Evolutionary conservation across 768 basidiomycete species (phyloP).

Genomic region (Lactifluus pinguis): DNA sequence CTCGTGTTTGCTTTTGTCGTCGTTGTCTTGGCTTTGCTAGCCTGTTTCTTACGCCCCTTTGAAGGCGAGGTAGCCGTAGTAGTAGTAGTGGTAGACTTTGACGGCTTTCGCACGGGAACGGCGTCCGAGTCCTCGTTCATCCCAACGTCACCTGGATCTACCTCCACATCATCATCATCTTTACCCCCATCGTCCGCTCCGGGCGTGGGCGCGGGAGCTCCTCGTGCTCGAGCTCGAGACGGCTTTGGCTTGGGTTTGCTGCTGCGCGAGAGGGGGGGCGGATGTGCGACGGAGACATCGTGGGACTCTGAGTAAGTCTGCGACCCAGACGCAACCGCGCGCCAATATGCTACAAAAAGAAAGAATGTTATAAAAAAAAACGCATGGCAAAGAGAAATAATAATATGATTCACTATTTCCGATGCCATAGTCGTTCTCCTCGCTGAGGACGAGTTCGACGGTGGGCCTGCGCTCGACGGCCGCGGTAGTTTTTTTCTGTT

Average conservation of each 20-base stretch:
- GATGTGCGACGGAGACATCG: constrained; percentile 4
- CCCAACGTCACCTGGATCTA: not conserved
- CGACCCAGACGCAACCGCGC: not conserved
- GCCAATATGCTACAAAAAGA: not conserved
- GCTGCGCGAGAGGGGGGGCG: not conserved
- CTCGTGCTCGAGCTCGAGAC: not conserved
- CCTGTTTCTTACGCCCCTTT: not conserved
- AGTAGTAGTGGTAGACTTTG: not conserved
- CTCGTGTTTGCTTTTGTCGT: not conserved
- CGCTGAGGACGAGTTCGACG: constrained; percentile 43
- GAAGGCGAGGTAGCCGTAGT: not conserved
- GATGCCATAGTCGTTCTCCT: constrained; percentile 48
- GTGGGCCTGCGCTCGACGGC: constrained; percentile 22
- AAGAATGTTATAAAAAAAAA: not conserved
- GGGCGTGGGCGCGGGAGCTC: too few species aligned
- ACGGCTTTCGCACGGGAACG: not conserved
- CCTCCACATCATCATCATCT: not conserved
- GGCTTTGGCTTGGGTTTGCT: not conserved
- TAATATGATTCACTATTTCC: constrained; percentile 33
- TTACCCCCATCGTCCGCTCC: not conserved
- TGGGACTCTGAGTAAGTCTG: constrained; percentile 47
- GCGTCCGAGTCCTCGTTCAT: not conserved
- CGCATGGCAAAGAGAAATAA: not conserved
- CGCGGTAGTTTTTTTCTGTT: constrained; percentile 24
- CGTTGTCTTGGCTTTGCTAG: not conserved